Conservation (phyloP, 768 basidiomycete genomes). For the Rhizopogon vesiculosus region DNA sequence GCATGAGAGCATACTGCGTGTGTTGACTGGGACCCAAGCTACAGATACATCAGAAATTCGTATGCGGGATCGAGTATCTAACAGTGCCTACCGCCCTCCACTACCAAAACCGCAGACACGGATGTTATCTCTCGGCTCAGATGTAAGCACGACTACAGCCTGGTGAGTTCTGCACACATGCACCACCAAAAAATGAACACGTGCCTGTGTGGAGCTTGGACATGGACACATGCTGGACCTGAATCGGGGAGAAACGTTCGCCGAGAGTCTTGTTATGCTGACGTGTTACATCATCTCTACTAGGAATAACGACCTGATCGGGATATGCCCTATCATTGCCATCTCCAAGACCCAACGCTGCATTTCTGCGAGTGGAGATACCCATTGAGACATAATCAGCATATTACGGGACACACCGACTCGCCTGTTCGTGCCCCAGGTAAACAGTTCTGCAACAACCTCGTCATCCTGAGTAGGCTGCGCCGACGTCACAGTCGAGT, state of each 20-base stretch:
- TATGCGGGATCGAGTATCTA: background rate
- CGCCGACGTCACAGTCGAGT: slow-evolving; percentile 78
- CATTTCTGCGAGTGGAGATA: slow-evolving; percentile 53
- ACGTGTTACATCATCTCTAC: slow-evolving; percentile 10
- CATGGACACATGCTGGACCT: slow-evolving; percentile 70
- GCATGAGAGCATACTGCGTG: slow-evolving; percentile 70
- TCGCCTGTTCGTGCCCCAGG: slow-evolving; percentile 84
- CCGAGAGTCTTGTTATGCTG: slow-evolving; percentile 22
- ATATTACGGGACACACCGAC: slow-evolving; percentile 3
- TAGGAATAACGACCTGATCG: slow-evolving; percentile 59
- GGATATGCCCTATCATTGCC: slow-evolving; percentile 74
- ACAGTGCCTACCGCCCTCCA: slow-evolving; percentile 64
- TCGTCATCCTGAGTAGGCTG: slow-evolving; percentile 42
- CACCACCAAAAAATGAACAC: slow-evolving; percentile 3
- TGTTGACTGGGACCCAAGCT: slow-evolving; percentile 75
- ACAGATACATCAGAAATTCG: slow-evolving; percentile 1
- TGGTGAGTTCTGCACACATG: background rate
- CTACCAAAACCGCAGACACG: slow-evolving; percentile 88
- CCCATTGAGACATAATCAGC: background rate
- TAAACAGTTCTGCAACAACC: slow-evolving; percentile 58
- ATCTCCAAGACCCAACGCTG: slow-evolving; percentile 81
- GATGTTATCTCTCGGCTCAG: slow-evolving; percentile 68
- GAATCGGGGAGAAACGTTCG: slow-evolving; percentile 57
- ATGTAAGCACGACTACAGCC: slow-evolving; percentile 54
- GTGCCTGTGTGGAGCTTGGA: slow-evolving; percentile 84